Base-by-base conservation (phyloP, 768 basidiomycete species). In the Strobilomyces dryophilus region DNA sequence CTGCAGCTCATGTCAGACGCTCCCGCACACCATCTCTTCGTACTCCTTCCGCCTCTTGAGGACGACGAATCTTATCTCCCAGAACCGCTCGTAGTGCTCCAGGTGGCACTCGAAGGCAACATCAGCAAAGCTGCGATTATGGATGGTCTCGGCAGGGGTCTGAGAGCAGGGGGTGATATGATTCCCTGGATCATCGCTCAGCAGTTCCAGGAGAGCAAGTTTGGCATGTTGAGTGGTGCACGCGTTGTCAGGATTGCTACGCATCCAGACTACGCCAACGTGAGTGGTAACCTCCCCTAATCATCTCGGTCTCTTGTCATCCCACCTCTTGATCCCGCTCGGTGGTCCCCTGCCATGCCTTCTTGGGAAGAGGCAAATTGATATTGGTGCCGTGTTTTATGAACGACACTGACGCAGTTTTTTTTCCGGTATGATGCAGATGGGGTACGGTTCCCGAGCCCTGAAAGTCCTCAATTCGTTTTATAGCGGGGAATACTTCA, bases 1-100 rank as follows among this genome's bases (percentile, higher is more conserved):
- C 78, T 99, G n/a, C 95, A 98, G 69, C 80, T 99, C 47, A 82
- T 98, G 69, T 91, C 89, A 11, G 97, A 99, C 62, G 97, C 97
- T 1, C 97, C 97, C 0, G 95, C 93, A 1, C 95, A 98, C 66
- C 92, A 95, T 62, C 79, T 99, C 14, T 99, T 98, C 59, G 97
- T 99, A 1, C 81, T 99, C 0, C 76, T 98, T 2, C 95, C 95
- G 0, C 97, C 97, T 0, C 79, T 98, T 45, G 85, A 88, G 63
- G 89, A 94, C 51, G 89, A 95, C 55, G 92, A 93, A 66, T 85
- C 79, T n/a, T 81, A 85, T 45, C 79, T 99, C 1, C 97, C 97
- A 0, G 95, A 98, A 58, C 97, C 97, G 8, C 78, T 99, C 36
- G 95, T 93, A 7, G 97, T 98, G 6, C 70, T 99, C 18, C 95